Conservation (phyloP, 345 rosid genomes). For the Eucalyptus brandiana region DNA sequence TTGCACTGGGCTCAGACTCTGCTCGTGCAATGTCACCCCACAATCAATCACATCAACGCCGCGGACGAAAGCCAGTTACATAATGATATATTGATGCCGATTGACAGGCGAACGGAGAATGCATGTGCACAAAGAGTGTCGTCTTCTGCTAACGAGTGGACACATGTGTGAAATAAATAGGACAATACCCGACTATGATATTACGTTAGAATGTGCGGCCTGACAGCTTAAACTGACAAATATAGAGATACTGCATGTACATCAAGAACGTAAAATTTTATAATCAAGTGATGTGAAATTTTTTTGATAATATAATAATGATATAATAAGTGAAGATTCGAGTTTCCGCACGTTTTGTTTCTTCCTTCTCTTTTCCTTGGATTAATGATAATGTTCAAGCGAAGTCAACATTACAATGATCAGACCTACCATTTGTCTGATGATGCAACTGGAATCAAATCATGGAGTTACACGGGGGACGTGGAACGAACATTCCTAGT, state of each 20-base stretch:
- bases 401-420: background rate
- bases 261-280: background rate
- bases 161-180: fast-evolving
- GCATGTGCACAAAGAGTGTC: background rate
- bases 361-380: background rate
- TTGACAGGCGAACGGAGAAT: background rate
- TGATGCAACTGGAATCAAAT: background rate
- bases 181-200: fast-evolving
- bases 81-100: background rate
- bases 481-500: background rate
- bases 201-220: background rate
- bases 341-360: background rate
- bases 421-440: background rate
- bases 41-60: background rate
- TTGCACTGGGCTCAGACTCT: background rate
- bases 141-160: background rate
- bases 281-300: background rate
- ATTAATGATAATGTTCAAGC: background rate
- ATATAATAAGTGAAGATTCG: background rate
- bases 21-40: background rate
- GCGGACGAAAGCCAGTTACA: background rate
- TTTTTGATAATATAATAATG: background rate
- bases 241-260: background rate
- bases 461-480: background rate
- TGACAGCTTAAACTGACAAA: background rate